phyloP scores from a whole-genome alignment of 2,329 filamentous ascomycete genomes.

The Colletotrichum truncatum region DNA sequence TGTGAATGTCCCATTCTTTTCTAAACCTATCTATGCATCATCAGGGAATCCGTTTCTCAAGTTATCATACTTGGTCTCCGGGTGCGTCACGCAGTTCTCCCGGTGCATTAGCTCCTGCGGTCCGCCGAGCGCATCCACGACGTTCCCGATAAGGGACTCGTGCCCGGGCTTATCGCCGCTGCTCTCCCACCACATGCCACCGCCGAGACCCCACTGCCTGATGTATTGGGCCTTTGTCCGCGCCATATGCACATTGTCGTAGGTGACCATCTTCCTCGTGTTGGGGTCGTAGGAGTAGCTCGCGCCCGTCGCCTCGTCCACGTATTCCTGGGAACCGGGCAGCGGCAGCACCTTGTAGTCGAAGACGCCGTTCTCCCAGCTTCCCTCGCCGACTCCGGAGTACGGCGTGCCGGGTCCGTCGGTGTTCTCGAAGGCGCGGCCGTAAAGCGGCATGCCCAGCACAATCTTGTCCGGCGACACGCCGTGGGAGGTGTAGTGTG shows the following conservation, averaged over 20 bases:
- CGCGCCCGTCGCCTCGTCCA: slow-evolving; percentile 72
- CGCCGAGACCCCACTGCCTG: slow-evolving; percentile 73
- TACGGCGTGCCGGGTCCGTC: slow-evolving; percentile 76
- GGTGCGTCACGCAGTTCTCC: slow-evolving; percentile 70
- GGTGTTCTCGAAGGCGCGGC: slow-evolving; percentile 83
- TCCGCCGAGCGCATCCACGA: slow-evolving; percentile 68
- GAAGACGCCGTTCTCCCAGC: slow-evolving; percentile 86
- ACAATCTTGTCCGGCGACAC: slow-evolving; percentile 80
- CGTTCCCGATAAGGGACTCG: slow-evolving; percentile 74
- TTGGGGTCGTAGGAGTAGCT: slow-evolving; percentile 79
- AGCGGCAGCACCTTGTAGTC: slow-evolving; percentile 89
- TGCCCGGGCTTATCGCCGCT: slow-evolving; percentile 76
- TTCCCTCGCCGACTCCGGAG: slow-evolving; percentile 78
- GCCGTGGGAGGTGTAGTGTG: slow-evolving; percentile 73
- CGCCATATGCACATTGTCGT: slow-evolving; percentile 77
- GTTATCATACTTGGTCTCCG: slow-evolving; percentile 77
- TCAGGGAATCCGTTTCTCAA: slow-evolving; percentile 64
- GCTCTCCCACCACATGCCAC: slow-evolving; percentile 98
- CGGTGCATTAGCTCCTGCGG: slow-evolving; percentile 56
- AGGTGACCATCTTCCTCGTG: slow-evolving; percentile 76
- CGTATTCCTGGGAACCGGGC: slow-evolving; percentile 68
- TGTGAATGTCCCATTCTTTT: background rate
- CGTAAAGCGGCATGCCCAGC: slow-evolving; percentile 92
- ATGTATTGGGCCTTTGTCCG: slow-evolving; percentile 78
- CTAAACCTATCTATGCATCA: background rate